Conservation (phyloP, 805 yeast species). For the Debaryomyces hansenii region DNA sequence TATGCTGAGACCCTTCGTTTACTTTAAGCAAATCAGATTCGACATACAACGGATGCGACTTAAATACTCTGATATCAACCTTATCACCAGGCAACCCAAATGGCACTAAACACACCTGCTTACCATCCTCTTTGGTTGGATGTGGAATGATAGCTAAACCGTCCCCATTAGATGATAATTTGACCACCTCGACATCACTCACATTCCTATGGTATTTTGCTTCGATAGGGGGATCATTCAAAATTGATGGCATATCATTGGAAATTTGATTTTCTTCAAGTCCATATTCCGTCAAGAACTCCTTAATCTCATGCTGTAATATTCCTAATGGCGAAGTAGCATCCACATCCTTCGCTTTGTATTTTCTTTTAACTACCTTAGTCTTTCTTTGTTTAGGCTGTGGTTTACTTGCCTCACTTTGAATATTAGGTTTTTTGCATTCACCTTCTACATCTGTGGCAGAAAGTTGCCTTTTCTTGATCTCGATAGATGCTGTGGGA, state of each 20-base stretch:
- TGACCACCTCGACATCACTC: conserved; percentile 54
- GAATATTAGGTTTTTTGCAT: background rate
- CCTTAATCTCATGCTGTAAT: conserved; percentile 68
- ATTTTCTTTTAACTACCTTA: conserved; percentile 45
- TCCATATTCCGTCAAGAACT: conserved; percentile 44
- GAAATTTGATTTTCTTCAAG: conserved; percentile 48
- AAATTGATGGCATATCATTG: conserved; percentile 65
- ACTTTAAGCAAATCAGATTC: conserved; percentile 73
- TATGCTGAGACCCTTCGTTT: conserved; percentile 25
- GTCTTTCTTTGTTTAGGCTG: conserved; percentile 16
- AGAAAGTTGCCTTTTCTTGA: conserved; percentile 10
- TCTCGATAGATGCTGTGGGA: conserved; percentile 6
- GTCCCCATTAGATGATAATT: conserved; percentile 78
- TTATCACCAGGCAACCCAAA: conserved; percentile 86
- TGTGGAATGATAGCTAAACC: conserved; percentile 73
- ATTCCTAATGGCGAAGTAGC: conserved; percentile 82
- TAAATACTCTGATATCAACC: conserved; percentile 68
- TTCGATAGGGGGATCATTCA: conserved; percentile 56
- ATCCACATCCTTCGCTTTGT: conserved; percentile 64
- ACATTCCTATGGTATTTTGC: conserved; percentile 59
- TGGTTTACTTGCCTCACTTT: conserved; percentile 6
- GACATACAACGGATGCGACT: conserved; percentile 71
- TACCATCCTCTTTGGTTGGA: conserved; percentile 45
- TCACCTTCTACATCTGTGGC: conserved; percentile 5
- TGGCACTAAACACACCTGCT: conserved; percentile 77